These are phyloP conservation scores for Oxyria digyna DNA, from an alignment of 148 eudicot species.

Conservation along the genomic window DNA sequence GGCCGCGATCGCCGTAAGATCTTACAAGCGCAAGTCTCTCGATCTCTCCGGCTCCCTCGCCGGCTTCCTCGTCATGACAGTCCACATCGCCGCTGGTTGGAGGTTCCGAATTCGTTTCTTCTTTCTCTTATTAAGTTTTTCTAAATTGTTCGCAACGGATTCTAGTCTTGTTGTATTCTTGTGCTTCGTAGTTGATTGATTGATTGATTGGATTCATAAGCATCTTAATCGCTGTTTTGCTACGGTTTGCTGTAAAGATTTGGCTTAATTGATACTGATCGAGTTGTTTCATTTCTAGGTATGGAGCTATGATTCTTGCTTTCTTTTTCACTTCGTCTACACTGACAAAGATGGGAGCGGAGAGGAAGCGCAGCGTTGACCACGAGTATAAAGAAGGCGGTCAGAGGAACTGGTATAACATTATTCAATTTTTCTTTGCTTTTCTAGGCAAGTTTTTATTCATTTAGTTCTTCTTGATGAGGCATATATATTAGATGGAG, in stretches of 20 bases:
- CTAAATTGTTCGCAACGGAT: neutral
- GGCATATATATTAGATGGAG: no score
- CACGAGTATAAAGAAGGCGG: constrained; percentile 89
- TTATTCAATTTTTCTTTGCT: neutral
- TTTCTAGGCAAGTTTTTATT: neutral
- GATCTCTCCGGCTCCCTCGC: constrained; percentile 57
- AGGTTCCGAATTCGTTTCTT: constrained; percentile 26
- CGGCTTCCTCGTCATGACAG: constrained; percentile 59
- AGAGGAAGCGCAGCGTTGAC: constrained; percentile 58
- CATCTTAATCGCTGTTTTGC: neutral
- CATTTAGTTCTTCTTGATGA: neutral
- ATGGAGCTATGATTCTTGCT: constrained; percentile 66
- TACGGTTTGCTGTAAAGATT: neutral
- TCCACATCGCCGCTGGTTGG: constrained; percentile 56
- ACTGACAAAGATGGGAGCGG: constrained; percentile 72
- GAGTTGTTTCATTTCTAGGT: constrained; percentile 21
- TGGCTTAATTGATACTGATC: neutral
- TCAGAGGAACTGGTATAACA: constrained; percentile 80
- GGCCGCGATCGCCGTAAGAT: constrained; percentile 38
- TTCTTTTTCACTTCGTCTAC: constrained; percentile 85
- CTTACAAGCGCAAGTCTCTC: constrained; percentile 70
- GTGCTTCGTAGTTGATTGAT: neutral
- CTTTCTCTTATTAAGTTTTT: neutral
- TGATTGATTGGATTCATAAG: neutral
- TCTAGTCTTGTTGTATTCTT: neutral